Conservation (phyloP, 2,329 filamentous ascomycete species). For the Pseudocercospora pini-densiflorae region DNA sequence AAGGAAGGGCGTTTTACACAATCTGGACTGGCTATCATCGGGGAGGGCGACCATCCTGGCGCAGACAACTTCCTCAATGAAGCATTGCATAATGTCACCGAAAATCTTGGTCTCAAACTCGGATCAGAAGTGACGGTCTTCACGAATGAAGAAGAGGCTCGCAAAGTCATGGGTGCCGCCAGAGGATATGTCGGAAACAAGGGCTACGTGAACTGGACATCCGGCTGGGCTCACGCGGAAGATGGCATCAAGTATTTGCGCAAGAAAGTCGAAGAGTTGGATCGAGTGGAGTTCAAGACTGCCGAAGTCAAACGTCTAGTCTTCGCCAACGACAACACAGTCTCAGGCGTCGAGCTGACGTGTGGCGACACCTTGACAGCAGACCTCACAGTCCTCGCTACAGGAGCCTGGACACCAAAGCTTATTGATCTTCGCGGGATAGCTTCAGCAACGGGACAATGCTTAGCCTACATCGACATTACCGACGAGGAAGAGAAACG, state of each 20-base stretch:
- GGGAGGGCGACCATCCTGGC: conserved; percentile 36
- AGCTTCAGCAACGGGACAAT: conserved; percentile 80
- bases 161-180: conserved; percentile 44
- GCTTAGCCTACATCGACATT: conserved; percentile 76
- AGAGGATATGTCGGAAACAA: conserved; percentile 59
- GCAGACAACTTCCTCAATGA: conserved; percentile 57
- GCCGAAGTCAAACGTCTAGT: conserved; percentile 54
- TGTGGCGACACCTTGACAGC: conserved; percentile 60
- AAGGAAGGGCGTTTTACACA: conserved; percentile 71
- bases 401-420: conserved; percentile 83
- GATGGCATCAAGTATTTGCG: conserved; percentile 69
- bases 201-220: conserved; percentile 74
- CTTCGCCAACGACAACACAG: conserved; percentile 41
- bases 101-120: conserved; percentile 49
- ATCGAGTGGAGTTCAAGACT: conserved; percentile 56
- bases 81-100: conserved; percentile 65
- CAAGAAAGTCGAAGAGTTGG: conserved; percentile 54
- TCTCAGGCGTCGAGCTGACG: conserved; percentile 64
- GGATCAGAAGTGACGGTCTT: conserved; percentile 47
- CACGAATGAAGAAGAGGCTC: conserved; percentile 45
- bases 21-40: conserved; percentile 69
- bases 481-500: conserved; percentile 70
- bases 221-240: conserved; percentile 82
- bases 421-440: conserved; percentile 79
- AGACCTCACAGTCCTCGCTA: conserved; percentile 77